Conservation (phyloP, 208 protist species). For the Leishmania aethiopica region DNA sequence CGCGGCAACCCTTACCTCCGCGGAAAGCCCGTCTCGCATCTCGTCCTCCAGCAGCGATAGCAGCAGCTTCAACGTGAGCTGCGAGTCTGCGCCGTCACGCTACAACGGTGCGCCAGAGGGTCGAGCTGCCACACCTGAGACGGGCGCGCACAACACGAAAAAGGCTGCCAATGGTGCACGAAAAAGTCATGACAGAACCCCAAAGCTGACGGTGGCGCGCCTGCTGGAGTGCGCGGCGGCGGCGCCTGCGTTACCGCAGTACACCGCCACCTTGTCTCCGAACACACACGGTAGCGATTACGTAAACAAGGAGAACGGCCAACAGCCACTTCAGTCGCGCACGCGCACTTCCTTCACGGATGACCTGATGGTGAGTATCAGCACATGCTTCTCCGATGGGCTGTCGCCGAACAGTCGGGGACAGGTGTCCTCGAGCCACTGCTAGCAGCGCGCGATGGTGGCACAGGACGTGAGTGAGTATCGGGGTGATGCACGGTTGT, state of each 20-base stretch:
- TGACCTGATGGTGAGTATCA: conserved; percentile 31
- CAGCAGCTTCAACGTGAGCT: conserved; percentile 4
- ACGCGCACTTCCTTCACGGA: conserved; percentile 22
- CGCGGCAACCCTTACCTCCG: background rate
- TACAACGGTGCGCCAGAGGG: background rate
- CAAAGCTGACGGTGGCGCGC: conserved; percentile 17
- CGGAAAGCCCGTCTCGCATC: conserved; percentile 5
- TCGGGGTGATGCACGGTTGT: background rate
- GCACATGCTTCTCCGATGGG: conserved; percentile 22
- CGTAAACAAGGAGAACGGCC: conserved; percentile 20
- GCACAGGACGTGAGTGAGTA: background rate
- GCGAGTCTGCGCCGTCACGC: background rate
- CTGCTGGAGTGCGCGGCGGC: conserved; percentile 23
- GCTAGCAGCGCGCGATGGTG: background rate
- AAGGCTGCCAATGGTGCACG: background rate
- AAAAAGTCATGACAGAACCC: background rate
- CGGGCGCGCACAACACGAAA: background rate
- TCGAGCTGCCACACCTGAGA: background rate
- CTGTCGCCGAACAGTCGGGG: conserved; percentile 14
- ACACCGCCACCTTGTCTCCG: background rate
- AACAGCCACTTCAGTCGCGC: conserved; percentile 8
- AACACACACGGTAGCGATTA: conserved; percentile 1
- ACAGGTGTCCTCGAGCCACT: conserved; percentile 7
- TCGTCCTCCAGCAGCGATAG: conserved; percentile 9
- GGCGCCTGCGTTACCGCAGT: conserved; percentile 14